Percentiles rank a stretch among this genome's conserved stretches.
These are phyloP conservation scores for Draba incana DNA, from an alignment of 345 rosid species.

Conservation along the genomic window DNA sequence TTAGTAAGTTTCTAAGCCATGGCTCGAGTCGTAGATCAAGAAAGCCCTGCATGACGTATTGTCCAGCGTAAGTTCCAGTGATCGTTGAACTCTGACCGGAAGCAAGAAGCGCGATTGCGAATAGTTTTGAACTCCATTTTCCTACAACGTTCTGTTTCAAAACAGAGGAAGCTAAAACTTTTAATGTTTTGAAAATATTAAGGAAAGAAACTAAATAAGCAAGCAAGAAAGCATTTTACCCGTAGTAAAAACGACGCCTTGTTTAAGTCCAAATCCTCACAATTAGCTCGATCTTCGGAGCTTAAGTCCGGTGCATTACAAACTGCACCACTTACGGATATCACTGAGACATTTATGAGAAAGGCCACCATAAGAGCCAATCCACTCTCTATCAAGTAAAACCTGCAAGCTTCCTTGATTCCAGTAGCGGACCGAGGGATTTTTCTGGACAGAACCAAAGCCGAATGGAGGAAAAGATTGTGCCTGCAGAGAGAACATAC, in stretches of 20 bases:
- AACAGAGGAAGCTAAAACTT: constrained; percentile 33
- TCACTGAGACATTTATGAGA: constrained; percentile 86
- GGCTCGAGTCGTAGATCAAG: constrained; percentile 76
- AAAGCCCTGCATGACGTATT: constrained; percentile 98
- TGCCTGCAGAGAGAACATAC: constrained; percentile 50
- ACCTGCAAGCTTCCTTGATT: constrained; percentile 92
- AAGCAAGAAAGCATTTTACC: constrained; percentile 43
- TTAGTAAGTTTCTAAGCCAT: constrained; percentile 83
- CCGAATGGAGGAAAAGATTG: constrained; percentile 96
- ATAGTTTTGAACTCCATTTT: constrained; percentile 93
- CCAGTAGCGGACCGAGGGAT: constrained; percentile 82
- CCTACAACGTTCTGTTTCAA: constrained; percentile 84
- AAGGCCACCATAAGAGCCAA: constrained; percentile 83
- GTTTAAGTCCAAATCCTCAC: constrained; percentile 83
- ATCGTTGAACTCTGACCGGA: constrained; percentile 98
- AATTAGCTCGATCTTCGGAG: constrained; percentile 62
- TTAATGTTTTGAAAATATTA: not conserved
- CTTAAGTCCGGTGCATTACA: constrained; percentile 66
- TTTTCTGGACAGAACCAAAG: constrained; percentile 89
- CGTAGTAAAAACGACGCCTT: constrained; percentile 89
- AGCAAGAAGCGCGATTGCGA: constrained; percentile 87
- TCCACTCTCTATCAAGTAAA: constrained; percentile 86
- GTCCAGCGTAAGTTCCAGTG: constrained; percentile 98
- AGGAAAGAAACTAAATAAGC: not conserved
- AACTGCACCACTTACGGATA: constrained; percentile 94